Percentiles rank a stretch among this genome's conserved stretches.
Conservation (phyloP, 2,329 filamentous ascomycete genomes). For the Dendrostoma leiphaemia region DNA sequence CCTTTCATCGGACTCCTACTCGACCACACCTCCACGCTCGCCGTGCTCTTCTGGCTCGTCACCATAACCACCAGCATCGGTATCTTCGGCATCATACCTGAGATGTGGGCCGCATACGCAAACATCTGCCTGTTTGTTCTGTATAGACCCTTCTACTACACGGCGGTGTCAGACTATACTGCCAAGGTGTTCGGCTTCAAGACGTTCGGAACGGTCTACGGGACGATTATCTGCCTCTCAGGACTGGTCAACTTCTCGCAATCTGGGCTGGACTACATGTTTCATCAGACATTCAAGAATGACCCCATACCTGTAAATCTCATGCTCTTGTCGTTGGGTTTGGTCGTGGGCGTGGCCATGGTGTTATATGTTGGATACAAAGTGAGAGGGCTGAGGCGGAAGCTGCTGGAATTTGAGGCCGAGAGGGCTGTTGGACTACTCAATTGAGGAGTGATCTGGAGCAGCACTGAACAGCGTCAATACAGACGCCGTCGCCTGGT, state of each 20-base stretch:
- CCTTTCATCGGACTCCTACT: constrained; percentile 82
- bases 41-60: constrained; percentile 70
- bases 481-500: too few species aligned
- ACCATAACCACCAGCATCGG: constrained; percentile 72
- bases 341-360: constrained; percentile 62
- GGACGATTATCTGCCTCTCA: constrained; percentile 81
- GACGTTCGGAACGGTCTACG: constrained; percentile 93
- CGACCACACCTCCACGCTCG: constrained; percentile 71
- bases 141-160: constrained; percentile 88
- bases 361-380: constrained; percentile 62
- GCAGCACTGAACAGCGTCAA: too few species aligned
- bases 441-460: neutral
- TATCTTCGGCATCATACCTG: constrained; percentile 70
- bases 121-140: constrained; percentile 79
- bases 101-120: constrained; percentile 67
- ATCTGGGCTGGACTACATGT: constrained; percentile 74
- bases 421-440: constrained; percentile 24
- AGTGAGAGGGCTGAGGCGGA: constrained; percentile 34
- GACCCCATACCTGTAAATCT: constrained; percentile 78
- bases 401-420: constrained; percentile 30
- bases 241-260: constrained; percentile 84
- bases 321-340: constrained; percentile 59
- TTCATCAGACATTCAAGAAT: constrained; percentile 68
- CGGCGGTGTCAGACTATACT: constrained; percentile 82
- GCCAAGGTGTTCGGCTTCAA: constrained; percentile 91